These are phyloP conservation scores for Xerocomellus chrysenteron DNA, from an alignment of 768 basidiomycete species.

Conservation along the genomic window DNA sequence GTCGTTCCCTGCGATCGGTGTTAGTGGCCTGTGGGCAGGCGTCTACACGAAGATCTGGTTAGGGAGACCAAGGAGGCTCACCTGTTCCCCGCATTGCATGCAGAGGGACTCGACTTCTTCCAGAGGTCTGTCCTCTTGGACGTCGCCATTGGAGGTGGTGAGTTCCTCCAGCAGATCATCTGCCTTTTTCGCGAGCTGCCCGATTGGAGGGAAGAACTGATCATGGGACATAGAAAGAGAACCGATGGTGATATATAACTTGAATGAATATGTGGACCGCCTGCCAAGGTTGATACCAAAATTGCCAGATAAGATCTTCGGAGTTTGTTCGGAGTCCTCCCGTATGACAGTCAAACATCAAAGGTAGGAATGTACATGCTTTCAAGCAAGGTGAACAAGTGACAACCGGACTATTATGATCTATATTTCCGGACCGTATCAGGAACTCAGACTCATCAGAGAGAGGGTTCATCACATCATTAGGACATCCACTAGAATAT, in stretches of 20 bases:
- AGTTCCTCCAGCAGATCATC: constrained; percentile 34
- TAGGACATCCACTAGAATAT: constrained; percentile 11
- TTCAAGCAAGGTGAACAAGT: no score
- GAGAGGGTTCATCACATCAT: constrained; percentile 5
- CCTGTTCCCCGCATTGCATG: constrained; percentile 92
- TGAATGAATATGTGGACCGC: neutral
- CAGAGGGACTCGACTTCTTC: constrained; percentile 90
- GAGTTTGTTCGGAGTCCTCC: no score
- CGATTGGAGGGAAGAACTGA: constrained; percentile 57
- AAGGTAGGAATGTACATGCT: no score
- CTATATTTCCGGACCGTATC: no score
- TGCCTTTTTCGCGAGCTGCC: constrained; percentile 51
- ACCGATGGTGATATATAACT: neutral
- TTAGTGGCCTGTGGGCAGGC: neutral
- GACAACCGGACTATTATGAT: no score
- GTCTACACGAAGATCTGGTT: neutral
- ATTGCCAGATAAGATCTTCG: constrained; percentile 2
- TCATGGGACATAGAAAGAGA: constrained; percentile 23
- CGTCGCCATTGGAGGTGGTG: constrained; percentile 31
- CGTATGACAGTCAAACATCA: no score
- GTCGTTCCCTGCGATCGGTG: constrained; percentile 73
- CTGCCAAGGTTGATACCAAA: neutral
- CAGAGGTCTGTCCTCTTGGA: constrained; percentile 50
- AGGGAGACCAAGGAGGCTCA: constrained; percentile 34
- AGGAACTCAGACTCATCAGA: neutral